Evolutionary conservation across 73 alveolate genomes (phyloP), one percentile per base, ranked within the genome.

Genomic region (Stentor coeruleus): DNA sequence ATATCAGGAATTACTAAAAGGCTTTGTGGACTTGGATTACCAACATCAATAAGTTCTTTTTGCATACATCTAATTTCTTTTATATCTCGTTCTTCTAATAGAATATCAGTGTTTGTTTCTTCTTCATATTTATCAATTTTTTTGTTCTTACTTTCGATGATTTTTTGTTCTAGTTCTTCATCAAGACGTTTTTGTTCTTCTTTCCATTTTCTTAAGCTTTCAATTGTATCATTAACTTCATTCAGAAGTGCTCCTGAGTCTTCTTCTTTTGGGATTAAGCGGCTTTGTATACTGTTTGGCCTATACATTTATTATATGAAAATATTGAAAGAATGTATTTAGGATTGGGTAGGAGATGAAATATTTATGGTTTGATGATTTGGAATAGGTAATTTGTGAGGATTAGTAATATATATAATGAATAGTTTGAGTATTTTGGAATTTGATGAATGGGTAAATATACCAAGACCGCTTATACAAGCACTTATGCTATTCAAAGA

Each of bases 301-400:
- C 49, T 40, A 66, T 26, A 66, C 79, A 66, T 66, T 66, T 26
- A n/a, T n/a, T n/a, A n/a, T n/a, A n/a, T n/a, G n/a, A n/a, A n/a
- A n/a, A n/a, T n/a, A n/a, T n/a, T n/a, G n/a, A n/a, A n/a, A n/a
- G n/a, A n/a, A n/a, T n/a, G n/a, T n/a, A n/a, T n/a, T n/a, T n/a
- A n/a, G n/a, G n/a, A n/a, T n/a, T n/a, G n/a, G n/a, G n/a, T n/a
- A n/a, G n/a, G n/a, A n/a, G n/a, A n/a, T n/a, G n/a, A n/a, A n/a
- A n/a, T n/a, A n/a, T n/a, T n/a, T n/a, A n/a, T n/a, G n/a, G n/a
- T n/a, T n/a, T n/a, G n/a, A n/a, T n/a, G n/a, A n/a, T n/a, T n/a
- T n/a, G n/a, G n/a, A n/a, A n/a, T n/a, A n/a, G n/a, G n/a, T n/a
- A n/a, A n/a, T n/a, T n/a, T n/a, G n/a, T n/a, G n/a, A n/a, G n/a